Evolutionary conservation across 768 basidiomycete genomes (phyloP).

Genomic region (Boletales sp.): DNA sequence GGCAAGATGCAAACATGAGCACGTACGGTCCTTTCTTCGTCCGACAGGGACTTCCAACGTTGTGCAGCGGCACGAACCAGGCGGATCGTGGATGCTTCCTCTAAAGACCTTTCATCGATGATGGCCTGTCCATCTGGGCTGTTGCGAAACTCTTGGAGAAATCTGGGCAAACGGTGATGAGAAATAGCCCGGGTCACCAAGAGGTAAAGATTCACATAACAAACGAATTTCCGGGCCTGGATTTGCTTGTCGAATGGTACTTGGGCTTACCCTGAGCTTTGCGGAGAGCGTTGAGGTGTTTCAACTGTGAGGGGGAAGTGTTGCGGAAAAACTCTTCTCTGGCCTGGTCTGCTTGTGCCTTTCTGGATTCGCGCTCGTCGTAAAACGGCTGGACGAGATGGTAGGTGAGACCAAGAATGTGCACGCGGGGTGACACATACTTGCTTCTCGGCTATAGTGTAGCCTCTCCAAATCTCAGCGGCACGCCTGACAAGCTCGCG

Average conservation of each 20-base stretch:
- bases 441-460: slow-evolving; percentile 35
- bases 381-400: slow-evolving; percentile 22
- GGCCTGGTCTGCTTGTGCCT: slow-evolving; percentile 16
- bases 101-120: slow-evolving; percentile 4
- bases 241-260: slow-evolving; percentile 2
- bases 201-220: slow-evolving; percentile 20
- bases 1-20: neutral
- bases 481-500: slow-evolving; percentile 18
- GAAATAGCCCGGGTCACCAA: no score
- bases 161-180: slow-evolving; percentile 12
- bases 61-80: slow-evolving; percentile 15
- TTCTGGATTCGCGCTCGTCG: slow-evolving; percentile 17
- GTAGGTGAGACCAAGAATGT: neutral
- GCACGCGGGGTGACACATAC: slow-evolving; percentile 17
- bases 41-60: slow-evolving; percentile 31
- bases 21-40: slow-evolving; percentile 31
- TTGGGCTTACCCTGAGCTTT: slow-evolving; percentile 22
- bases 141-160: slow-evolving; percentile 16
- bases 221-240: slow-evolving; percentile 14
- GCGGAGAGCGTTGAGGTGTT: slow-evolving; percentile 32
- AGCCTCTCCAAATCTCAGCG: slow-evolving; percentile 26
- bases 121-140: slow-evolving; percentile 14
- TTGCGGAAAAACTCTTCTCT: slow-evolving; percentile 28
- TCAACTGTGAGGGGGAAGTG: slow-evolving; percentile 16
- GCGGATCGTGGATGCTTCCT: neutral